Evolutionary conservation across 495 filamentous ascomycete genomes (phyloP), one percentile per base, ranked within the genome.

Genomic region (Articulospora tetracladia): DNA sequence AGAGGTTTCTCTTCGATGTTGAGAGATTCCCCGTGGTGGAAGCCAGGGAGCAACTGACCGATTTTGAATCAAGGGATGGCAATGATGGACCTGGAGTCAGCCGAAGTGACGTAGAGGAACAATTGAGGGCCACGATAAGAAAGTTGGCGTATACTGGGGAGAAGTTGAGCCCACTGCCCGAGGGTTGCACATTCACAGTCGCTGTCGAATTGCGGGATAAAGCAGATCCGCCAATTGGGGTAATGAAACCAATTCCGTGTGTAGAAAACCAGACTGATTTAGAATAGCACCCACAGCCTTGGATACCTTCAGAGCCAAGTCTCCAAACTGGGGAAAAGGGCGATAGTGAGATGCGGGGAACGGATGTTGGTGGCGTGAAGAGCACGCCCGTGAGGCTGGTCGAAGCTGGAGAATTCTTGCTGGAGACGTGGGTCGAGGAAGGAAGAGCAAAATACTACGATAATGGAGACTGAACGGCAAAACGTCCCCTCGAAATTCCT

Each of bases 1-100:
- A 97, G 70, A 84, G 93, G 59, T 97, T 86, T 82, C 76, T 95
- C 63, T 93, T 97, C 70, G 90, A 95, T 74, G 80, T 94, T 22
- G 79, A 82, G 54, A 73, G 73, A 19, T 95, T 97, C 65, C 94
- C 94, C 0, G 76, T 74, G 30, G 79, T 89, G 10, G 77, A 79
- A 32, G 63, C 70, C 27, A 71, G 71, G 55, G 80, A 83, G 66
- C 68, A 60, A 24, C 66, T 58, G 28, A 64, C 60, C 12, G 61
- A 62, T 48, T 70, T 70, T 53, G 64, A 59, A 41, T 25, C 26
- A 17, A 66, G 70, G 63, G 77, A 77, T 59, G 75, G 75, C 63
- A 25, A 51, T 13, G 74, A 75, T 55, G 60, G 62, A 51, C 48
- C 51, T 15, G 54, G 57, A 19, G 59, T 65, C 54, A 63, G 65